Evolutionary conservation across 2,329 filamentous ascomycete species (phyloP).

Genomic region (Diaporthe sp.): DNA sequence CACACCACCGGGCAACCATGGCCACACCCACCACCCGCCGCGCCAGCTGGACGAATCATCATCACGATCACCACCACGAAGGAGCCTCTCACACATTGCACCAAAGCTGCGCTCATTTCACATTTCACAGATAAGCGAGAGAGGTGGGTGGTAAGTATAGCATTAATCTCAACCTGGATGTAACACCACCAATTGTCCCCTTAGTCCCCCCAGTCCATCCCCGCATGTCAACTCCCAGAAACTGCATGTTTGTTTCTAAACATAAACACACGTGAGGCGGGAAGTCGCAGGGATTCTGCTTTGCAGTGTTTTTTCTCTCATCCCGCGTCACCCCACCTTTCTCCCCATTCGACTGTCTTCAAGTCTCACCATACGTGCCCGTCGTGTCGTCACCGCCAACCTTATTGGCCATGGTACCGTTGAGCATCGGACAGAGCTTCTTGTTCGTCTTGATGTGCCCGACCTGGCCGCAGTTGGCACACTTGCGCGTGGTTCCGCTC

Average conservation of each 20-base stretch:
- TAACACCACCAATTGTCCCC: not conserved
- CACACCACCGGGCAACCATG: not conserved
- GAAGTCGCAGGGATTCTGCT: not conserved
- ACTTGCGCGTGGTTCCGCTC: slow-evolving; percentile 86
- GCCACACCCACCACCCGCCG: not conserved
- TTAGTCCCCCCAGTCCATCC: not conserved
- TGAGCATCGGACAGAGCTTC: slow-evolving; percentile 66
- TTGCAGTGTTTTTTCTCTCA: not conserved
- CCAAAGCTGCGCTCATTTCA: not conserved
- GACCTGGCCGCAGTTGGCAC: slow-evolving; percentile 95
- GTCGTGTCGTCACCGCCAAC: slow-evolving; percentile 36
- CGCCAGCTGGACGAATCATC: slow-evolving; percentile 24
- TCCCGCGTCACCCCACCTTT: not conserved
- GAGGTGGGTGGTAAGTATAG: slow-evolving; percentile 1
- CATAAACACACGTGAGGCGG: slow-evolving; percentile 22
- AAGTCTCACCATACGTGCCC: slow-evolving; percentile 40
- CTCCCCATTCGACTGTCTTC: not conserved
- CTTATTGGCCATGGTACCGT: slow-evolving; percentile 40
- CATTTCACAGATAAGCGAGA: slow-evolving; percentile 1
- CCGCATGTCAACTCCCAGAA: slow-evolving; percentile 1
- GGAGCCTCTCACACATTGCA: not conserved
- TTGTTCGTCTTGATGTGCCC: slow-evolving; percentile 99
- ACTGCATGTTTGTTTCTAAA: slow-evolving; percentile 28
- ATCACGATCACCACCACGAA: not conserved
- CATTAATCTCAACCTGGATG: slow-evolving; percentile 26